Evolutionary conservation across 78 protist species (phyloP), one percentile per base, ranked within the genome.

Genomic region (Speleostelium caveatum): DNA sequence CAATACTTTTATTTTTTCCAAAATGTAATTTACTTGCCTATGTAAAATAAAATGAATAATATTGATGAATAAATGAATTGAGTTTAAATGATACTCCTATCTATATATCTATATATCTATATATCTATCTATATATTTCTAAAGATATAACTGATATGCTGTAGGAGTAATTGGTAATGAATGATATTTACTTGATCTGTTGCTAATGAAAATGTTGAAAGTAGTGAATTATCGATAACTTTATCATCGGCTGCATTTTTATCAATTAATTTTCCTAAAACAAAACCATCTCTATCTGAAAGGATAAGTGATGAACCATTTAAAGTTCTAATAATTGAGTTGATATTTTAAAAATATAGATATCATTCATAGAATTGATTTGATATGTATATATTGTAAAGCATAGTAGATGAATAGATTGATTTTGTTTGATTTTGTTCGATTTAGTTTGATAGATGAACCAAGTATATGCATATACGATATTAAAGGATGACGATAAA

Each of bases 231-330:
- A 21, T 83, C 91, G 21, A 83, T 59, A 55, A 69, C 62, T 22
- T 83, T 83, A 41, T 83, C 91, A 38, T 42, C 91, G 7, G 8
- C 55, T 26, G 77, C 10, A 8, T 62, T 66, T 33, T 38, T 49
- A 36, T 78, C 87, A 12, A 78, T 78, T 8, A 58, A 32, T 58
- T 83, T 83, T 28, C 73, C 78, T 69, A 83, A 69, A 69, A 83
- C 72, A 42, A 69, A 83, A 60, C 91, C 91, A 83, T 83, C 91
- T 69, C 79, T 83, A 69, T 83, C 91, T 33, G 91, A 73, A 67
- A 83, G 41, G 5, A 83, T 32, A 51, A 83, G 41, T 17, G 91
- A 83, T 67, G 91, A 24, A 39, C 51, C 91, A 59, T 45, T 59
- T 51, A 69, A 55, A 39, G 28, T 39, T 33, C 16, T 65, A 63